Evolutionary conservation across 2,329 filamentous ascomycete genomes (phyloP), one percentile per base, ranked within the genome.

Genomic region (Hypoxylon sp.): DNA sequence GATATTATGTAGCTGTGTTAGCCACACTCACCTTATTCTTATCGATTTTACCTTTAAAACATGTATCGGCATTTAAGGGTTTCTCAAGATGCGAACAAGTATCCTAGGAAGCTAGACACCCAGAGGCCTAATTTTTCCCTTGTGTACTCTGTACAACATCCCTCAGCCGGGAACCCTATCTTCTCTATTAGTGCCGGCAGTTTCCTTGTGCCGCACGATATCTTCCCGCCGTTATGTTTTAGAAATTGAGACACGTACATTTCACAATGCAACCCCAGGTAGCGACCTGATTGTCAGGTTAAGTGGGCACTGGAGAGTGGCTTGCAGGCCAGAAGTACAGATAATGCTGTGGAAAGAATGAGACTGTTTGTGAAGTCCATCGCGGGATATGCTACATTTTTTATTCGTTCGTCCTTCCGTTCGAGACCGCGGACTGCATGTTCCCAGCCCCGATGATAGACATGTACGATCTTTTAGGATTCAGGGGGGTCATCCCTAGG

Each of bases 331-430:
- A 62, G 57, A 65, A 39, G 35, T 67, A 46, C 42, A 62, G 67
- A 67, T 61, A 63, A 70, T 62, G 64, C 39, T 19, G 64, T 65
- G 64, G 60, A 61, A 59, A 59, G 44, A 5, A 37, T 26, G 24
- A 48, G 17, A 24, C n/a, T 31, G 5, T 47, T 51, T n/a, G 37
- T 35, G 11, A 42, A 51, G 24, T 13, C 29, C 46, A 10, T 13
- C 33, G n/a, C 31, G 46, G 14, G 47, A 57, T 51, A 5, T 44
- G 19, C 39, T 42, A 19, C 14, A 22, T 29, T 13, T 66, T 33
- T 64, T 29, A 60, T 64, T 61, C 59, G 54, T 55, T 42, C 47
- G 9, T 52, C 55, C n/a, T 59, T 52, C 63, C 54, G 59, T 26
- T 22, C n/a, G 33, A 61, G 26, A 44, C 17, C 50, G 31, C 55